Base-by-base conservation (phyloP, 2,329 filamentous ascomycete genomes). In the Leptoxyphium fumago region DNA sequence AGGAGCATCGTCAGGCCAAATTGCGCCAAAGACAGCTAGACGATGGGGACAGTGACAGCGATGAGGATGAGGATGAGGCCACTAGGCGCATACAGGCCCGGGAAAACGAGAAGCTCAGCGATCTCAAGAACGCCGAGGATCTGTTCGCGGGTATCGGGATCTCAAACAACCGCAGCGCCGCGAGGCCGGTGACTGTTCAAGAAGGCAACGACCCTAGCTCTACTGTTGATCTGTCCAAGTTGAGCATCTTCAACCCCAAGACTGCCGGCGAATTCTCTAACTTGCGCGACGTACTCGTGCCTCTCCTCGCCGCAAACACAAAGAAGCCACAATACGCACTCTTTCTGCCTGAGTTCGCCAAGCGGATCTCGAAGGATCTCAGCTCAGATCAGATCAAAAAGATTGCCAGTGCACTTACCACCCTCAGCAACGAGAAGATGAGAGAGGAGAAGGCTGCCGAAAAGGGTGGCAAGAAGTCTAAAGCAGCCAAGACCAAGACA, bases 341-440 rank as follows among this genome's bases (percentile, higher is more conserved):
- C 38, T 96, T 95, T 73, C 72, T 94, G 45, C 84, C 89, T 63
- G 91, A 96, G 58, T 91, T 98, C 59, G 67, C 76, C 51, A 94
- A 94, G 72, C 79, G 85, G 59, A 75, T 96, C 39, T 77, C 80
- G 55, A 88, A 87, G 67, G 88, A 94, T 26, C 67, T 98, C 52
- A 80, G 83, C 11, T 94, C 85, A 61, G 82, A 91, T 45, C 87
- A 96, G 69, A 88, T 96, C 67, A 95, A 96, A 77, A 96, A 96
- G 74, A 77, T 94, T 52, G 78, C 86, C 10, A 93, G 84, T 64
- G 75, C 77, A 5, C 67, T 98, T 58, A 94, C 88, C n/a, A 82
- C 87, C 5, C 74, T 94, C 45, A 77, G 85, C 61, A 98, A 98
- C 63, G 91, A 96, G 76, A 95, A 94, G 75, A 82, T 96, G 82